Percentiles rank a stretch among this genome's conserved stretches.
Conservation (phyloP, 2,329 filamentous ascomycete genomes). For the Neofusicoccum cordaticola region DNA sequence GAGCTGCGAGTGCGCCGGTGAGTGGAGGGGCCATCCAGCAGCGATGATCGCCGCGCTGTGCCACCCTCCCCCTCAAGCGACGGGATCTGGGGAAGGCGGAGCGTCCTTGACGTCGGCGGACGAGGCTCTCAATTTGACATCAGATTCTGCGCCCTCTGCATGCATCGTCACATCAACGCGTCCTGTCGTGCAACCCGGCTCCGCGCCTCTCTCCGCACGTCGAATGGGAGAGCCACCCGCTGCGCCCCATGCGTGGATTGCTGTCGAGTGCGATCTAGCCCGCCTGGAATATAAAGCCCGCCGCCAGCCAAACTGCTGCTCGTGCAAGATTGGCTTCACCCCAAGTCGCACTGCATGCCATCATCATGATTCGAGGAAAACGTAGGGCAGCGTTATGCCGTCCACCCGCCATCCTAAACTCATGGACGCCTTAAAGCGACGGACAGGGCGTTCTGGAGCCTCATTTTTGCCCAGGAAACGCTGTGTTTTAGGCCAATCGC, state of each 20-base stretch:
- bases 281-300: neutral
- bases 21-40: neutral
- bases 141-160: neutral
- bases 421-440: neutral
- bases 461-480: neutral
- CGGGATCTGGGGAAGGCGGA: neutral
- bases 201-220: neutral
- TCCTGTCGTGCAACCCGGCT: neutral
- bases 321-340: constrained; percentile 1
- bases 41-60: constrained; percentile 1
- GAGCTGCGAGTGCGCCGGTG: neutral
- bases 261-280: neutral
- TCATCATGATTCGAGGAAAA: neutral
- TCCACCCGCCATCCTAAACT: neutral
- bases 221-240: constrained; percentile 8
- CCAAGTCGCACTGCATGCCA: neutral
- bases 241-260: neutral
- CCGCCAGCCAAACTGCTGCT: neutral
- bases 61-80: neutral
- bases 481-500: neutral
- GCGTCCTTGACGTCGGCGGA: neutral
- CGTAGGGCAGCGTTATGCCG: neutral
- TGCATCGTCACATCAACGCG: neutral
- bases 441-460: neutral
- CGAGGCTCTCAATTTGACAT: neutral